Conservation (phyloP, 805 yeast species). For the Starmerella kuoi region DNA sequence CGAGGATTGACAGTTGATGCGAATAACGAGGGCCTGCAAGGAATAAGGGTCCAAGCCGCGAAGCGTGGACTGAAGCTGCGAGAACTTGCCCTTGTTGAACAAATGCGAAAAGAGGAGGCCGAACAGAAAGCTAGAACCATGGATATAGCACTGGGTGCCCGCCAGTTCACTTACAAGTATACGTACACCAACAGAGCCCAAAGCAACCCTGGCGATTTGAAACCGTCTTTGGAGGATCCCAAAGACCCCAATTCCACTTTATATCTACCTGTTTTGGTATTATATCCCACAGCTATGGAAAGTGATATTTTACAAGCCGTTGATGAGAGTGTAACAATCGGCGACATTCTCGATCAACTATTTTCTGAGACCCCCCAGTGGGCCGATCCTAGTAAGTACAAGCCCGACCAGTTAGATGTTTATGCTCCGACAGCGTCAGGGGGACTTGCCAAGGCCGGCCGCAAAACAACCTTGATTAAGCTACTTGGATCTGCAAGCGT, state of each 20-base stretch:
- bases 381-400: constrained; percentile 46
- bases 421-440: constrained; percentile 75
- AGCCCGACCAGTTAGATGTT: constrained; percentile 47
- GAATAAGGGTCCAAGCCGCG: constrained; percentile 34
- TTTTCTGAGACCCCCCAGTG: constrained; percentile 57
- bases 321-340: constrained; percentile 58
- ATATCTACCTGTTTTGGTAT: constrained; percentile 64
- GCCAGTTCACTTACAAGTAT: constrained; percentile 32
- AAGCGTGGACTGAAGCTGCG: constrained; percentile 28
- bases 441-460: constrained; percentile 77
- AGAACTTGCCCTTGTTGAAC: constrained; percentile 11
- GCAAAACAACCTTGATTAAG: constrained; percentile 52
- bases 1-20: constrained; percentile 56
- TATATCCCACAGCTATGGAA: constrained; percentile 75
- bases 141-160: constrained; percentile 45
- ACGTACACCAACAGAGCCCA: constrained; percentile 17
- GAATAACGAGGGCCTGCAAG: constrained; percentile 43
- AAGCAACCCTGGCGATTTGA: constrained; percentile 35
- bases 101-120: constrained; percentile 1
- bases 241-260: constrained; percentile 49
- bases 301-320: constrained; percentile 69
- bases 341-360: constrained; percentile 48
- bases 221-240: constrained; percentile 23
- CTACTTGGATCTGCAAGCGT: constrained; percentile 57
- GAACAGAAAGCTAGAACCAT: constrained; percentile 27